phyloP scores from a whole-genome alignment of 23 red algal genomes.

The Gracilaria domingensis region DNA sequence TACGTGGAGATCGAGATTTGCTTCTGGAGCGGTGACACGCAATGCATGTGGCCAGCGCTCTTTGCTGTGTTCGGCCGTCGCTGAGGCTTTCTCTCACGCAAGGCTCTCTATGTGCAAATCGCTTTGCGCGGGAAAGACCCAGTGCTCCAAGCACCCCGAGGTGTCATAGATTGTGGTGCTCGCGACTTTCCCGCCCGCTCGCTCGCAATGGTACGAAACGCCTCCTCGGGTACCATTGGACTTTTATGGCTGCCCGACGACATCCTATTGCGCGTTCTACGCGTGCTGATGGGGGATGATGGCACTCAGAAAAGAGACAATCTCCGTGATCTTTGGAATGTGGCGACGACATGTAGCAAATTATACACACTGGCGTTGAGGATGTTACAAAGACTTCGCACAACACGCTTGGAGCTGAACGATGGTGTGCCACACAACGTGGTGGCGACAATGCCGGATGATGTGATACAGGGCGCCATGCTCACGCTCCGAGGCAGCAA shows the following conservation, averaged over 20 bases:
- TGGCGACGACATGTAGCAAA: neutral
- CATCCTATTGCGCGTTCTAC: neutral
- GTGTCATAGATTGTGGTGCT: too few species aligned
- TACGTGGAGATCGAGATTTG: too few species aligned
- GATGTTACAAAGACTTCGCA: neutral
- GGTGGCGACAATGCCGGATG: slow-evolving; percentile 8
- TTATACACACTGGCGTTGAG: neutral
- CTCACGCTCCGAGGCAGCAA: neutral
- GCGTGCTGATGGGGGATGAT: neutral
- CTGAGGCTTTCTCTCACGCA: too few species aligned
- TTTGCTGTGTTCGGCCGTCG: too few species aligned
- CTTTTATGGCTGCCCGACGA: neutral
- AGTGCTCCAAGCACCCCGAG: too few species aligned
- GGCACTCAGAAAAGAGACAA: neutral
- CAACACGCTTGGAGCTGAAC: neutral
- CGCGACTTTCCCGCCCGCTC: too few species aligned
- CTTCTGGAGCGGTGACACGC: too few species aligned
- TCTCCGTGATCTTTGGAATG: slow-evolving; percentile 9
- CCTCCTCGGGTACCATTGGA: too few species aligned
- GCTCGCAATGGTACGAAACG: too few species aligned
- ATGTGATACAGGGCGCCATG: neutral
- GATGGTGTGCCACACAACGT: neutral
- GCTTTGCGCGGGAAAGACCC: too few species aligned
- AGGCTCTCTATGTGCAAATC: too few species aligned
- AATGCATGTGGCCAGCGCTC: too few species aligned